Evolutionary conservation across 2,329 filamentous ascomycete species (phyloP), one percentile per base, ranked within the genome.

Genomic region (Fusarium nurragi): DNA sequence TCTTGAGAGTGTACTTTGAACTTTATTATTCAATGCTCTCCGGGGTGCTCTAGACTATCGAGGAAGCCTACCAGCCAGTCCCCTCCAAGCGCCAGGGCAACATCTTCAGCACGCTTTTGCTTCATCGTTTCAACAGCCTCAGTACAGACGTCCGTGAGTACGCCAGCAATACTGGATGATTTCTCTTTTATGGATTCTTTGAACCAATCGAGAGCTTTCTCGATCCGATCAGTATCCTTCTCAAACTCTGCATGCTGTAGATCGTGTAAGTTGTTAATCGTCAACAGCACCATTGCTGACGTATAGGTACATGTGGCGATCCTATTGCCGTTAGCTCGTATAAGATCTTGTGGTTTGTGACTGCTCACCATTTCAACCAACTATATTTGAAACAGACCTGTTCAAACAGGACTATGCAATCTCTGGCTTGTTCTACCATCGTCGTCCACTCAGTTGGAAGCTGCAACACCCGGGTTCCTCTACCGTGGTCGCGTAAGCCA

Each of bases 241-340:
- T 25, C 13, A 6, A 59, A 59, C 2, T 38, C 36, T 0, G 5
- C 12, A 7, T 51, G 37, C 6, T 26, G 14, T 1, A 30, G 12
- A 4, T 58, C 21, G 10, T 32, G 22, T 2, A 59, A 8, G 5
- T 59, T 59, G 2, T 58, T 59, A 0, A 44, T 52, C 6, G 32
- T 58, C 0, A 59, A 25, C 0, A 58, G 7, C 4, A 58, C 53
- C 44, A 58, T 58, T 2, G 53, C 13, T 4, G 43, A 58, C 0
- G 40, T 59, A 5, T 58, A 58, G 14, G 55, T 58, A 21, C 53
- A 59, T 4, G 37, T 32, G 1, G 54, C 25, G 8, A 58, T 30
- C 55, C 53, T 58, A 8, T 3, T 1, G 0, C 1, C 21, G 18
- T 59, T 6, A 59, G 10, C 4, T 7, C 4, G 3, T 3, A 9